Evolutionary conservation across 2,329 filamentous ascomycete species (phyloP), one percentile per base, ranked within the genome.

Genomic region (Esteya vermicola): DNA sequence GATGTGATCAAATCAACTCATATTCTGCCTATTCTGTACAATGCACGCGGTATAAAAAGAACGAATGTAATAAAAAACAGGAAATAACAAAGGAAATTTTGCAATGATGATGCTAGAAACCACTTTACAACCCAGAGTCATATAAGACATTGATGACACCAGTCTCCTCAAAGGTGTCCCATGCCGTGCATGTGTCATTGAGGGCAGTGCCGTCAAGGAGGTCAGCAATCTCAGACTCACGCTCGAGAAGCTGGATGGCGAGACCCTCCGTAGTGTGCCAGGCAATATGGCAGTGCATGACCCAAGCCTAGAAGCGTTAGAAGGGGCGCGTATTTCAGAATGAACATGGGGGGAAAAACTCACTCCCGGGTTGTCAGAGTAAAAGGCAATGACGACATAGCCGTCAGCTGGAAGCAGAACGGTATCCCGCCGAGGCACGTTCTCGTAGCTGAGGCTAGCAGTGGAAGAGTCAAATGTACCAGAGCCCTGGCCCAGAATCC

Each of bases 281-380:
- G 4, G 64, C 65, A 38, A 71, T 67, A 53, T 72, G 68, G 51
- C 68, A 72, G 54, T 72, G 68, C 49, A 71, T 62, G 5, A 64
- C 58, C 67, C 68, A 72, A 8, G 13, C 32, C 37, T 39, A n/a
- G n/a, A n/a, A n/a, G n/a, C n/a, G n/a, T n/a, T n/a, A n/a, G n/a
- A n/a, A n/a, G n/a, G n/a, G n/a, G n/a, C n/a, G n/a, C n/a, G n/a
- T n/a, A n/a, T n/a, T n/a, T n/a, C n/a, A n/a, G 30, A 28, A 28
- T 28, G 10, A 14, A 6, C 6, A 18, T 20, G n/a, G 35, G 6
- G 14, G 21, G 22, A 39, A 33, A 18, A 27, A 33, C 42, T 34
- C 30, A 37, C 49, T 20, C 66, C 67, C 0, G 66, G 67, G 43
- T 70, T 70, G 47, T 71, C 59, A 1, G 62, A 55, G 40, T 57